Evolutionary conservation across 495 filamentous ascomycete genomes (phyloP), one percentile per base, ranked within the genome.

Genomic region (Cladorrhinum samala): DNA sequence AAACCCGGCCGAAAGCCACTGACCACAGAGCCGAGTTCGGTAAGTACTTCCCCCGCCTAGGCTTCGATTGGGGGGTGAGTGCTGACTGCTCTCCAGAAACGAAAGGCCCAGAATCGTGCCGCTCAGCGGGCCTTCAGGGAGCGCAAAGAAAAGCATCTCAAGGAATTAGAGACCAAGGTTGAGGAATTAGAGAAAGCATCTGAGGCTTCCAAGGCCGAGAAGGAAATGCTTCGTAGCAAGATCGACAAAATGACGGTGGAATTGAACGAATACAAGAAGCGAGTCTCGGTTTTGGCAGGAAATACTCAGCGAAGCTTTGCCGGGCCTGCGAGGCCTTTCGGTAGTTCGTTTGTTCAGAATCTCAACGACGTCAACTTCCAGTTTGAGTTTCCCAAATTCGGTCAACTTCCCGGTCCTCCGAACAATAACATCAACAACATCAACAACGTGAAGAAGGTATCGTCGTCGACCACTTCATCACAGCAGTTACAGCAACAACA

Each of bases 91-190:
- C 45, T 8, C 5, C 60, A 96, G 91, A 99, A 99, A 75, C 88
- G 93, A 58, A 99, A 99, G 72, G 93, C 94, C 9, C 93, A 99
- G 65, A 99, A 99, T 60, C 86, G 93, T 53, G 93, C 94, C 1
- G 93, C 93, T 23, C 93, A 99, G 72, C 82, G 93, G 39, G 93
- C 93, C 6, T 99, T 99, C 81, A 81, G 93, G 20, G 93, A 99
- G 67, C 88, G 93, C 44, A 99, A 99, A 73, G 93, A 99, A 72
- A 95, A 89, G 71, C 93, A 99, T 62, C 65, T 99, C 40, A 95
- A 92, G 66, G 94, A 99, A 62, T 76, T 99, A 21, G 93, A 99
- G 68, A 88, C 84, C 45, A 96, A 96, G 67, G 93, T 97, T 18
- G 78, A 87, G 17, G 91, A 95, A 60, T 73, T 99, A n/a, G 86